Evolutionary conservation across 495 filamentous ascomycete genomes (phyloP), one percentile per base, ranked within the genome.

Genomic region (Amphirosellinia nigrospora): DNA sequence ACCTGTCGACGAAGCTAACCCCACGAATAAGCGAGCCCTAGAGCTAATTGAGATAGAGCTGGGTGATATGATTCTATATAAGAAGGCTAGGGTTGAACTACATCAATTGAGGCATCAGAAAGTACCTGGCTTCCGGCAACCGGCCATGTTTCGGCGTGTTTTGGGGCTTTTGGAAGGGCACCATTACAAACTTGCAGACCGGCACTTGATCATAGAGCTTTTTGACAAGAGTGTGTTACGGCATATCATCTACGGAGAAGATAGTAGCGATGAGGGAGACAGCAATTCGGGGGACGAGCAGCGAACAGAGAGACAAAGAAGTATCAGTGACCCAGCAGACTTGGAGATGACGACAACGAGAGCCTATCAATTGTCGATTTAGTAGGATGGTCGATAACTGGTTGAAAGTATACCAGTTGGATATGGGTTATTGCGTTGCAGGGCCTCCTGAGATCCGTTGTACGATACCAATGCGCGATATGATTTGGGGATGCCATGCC

Each of bases 171-270:
- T 99, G n/a, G 96, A 97, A 81, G 90, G 88, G 61, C 94, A 97
- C 71, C 93, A 96, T 74, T 98, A 93, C 79, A 88, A 95, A 38
- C 84, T 98, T 28, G 89, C 88, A 7, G 90, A 93, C 59, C 90
- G 95, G 50, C 91, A 93, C 50, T 94, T 96, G 79, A 90, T 97
- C 41, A 89, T 98, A 60, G 94, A 98, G 77, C 82, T 98, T 30
- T 99, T 98, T 78, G 95, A 98, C 72, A 94, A 93, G 80, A 89
- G 85, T 43, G 93, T 98, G 34, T 83, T 98, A 79, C 84, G 93
- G 72, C 87, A 89, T 50, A 92, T 98, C 64, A 90, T 98, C 11
- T 85, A 85, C 69, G 86, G 82, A 21, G 85, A 88, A 70, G 85
- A 85, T 23, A 79, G 78, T 32, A 74, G 75, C 63, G 77, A 78